Base-by-base conservation (phyloP, 2,329 filamentous ascomycete species). In the Cladobotryum mycophilum region DNA sequence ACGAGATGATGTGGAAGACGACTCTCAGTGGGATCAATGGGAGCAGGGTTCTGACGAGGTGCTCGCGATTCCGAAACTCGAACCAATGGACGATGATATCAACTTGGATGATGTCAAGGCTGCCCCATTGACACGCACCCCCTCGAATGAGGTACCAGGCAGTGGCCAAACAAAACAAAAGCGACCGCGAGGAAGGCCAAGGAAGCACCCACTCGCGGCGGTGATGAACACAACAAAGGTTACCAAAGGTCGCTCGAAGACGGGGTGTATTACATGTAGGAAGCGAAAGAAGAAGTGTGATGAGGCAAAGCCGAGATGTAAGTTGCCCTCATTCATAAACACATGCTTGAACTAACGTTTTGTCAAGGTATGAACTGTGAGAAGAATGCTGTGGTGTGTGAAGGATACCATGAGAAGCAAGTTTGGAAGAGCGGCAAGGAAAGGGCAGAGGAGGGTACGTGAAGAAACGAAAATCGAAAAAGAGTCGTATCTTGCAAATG, bases 361-460 rank as follows among this genome's bases (percentile, higher is more conserved):
- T 46, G 59, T 45, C 37, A 55, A 89, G 86, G 88, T 60, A 77
- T 89, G 67, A 95, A 95, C 61, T 96, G 90, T 63, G 86, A 93
- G 70, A 96, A 95, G 76, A 96, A 95, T 65, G 89, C 89, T 8
- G 88, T 95, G 12, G 82, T 91, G 12, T 96, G 90, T 64, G 89
- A 95, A 69, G 90, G 90, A 12, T 96, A 95, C 63, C 88, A 88
- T 46, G 86, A 89, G 55, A 89, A 89, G 65, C 86, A 88, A 52
- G 80, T 89, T 47, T 96, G 90, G 90, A 89, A 85, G 67, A 91
- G 88, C 62, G 89, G 89, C 25, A 89, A 82, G 64, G 86, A 92
- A 66, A 85, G 78, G 63, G 78, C 81, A 34, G 84, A 86, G 71
- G 83, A 89, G 71, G 80, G 80, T 81, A 72, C 58, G 70, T 59